Conservation (phyloP, 306 rosid genomes). For the Leucaena leucocephala region DNA sequence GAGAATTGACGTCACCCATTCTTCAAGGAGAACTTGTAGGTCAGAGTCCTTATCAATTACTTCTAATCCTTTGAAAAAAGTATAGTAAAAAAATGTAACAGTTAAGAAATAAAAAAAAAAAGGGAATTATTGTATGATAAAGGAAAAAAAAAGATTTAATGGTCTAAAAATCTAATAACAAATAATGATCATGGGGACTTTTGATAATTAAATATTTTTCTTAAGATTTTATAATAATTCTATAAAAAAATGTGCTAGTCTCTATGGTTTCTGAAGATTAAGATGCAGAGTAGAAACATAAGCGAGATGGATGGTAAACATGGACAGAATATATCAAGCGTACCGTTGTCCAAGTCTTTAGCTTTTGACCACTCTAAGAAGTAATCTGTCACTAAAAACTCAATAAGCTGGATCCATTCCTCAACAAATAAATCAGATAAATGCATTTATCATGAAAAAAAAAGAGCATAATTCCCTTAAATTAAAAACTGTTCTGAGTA, state of each 20-base stretch:
- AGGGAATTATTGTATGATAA: too few relatives aligned
- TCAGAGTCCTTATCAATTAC: slow-evolving; percentile 28
- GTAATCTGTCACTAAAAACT: slow-evolving; percentile 80
- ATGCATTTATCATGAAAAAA: neutral
- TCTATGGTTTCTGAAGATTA: neutral
- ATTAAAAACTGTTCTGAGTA: neutral
- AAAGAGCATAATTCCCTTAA: neutral
- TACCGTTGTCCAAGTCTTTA: slow-evolving; percentile 65
- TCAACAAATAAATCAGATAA: slow-evolving; percentile 38
- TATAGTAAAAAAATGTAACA: neutral
- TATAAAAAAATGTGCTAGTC: neutral
- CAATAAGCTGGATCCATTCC: slow-evolving; percentile 85
- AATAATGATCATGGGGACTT: too few relatives aligned
- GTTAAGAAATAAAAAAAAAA: neutral
- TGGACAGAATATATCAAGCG: slow-evolving; percentile 29
- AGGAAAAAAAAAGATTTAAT: too few relatives aligned
- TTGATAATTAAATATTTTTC: too few relatives aligned
- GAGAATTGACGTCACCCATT: slow-evolving; percentile 75
- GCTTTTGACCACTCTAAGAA: slow-evolving; percentile 69
- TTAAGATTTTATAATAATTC: too few relatives aligned
- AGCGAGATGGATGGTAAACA: slow-evolving; percentile 6
- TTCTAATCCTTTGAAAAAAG: slow-evolving; percentile 8
- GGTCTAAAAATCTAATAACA: too few relatives aligned
- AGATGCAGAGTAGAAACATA: slow-evolving; percentile 12
- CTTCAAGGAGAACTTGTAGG: slow-evolving; percentile 73